phyloP scores from a whole-genome alignment of 306 rosid species.

The Rosa rugosa region DNA sequence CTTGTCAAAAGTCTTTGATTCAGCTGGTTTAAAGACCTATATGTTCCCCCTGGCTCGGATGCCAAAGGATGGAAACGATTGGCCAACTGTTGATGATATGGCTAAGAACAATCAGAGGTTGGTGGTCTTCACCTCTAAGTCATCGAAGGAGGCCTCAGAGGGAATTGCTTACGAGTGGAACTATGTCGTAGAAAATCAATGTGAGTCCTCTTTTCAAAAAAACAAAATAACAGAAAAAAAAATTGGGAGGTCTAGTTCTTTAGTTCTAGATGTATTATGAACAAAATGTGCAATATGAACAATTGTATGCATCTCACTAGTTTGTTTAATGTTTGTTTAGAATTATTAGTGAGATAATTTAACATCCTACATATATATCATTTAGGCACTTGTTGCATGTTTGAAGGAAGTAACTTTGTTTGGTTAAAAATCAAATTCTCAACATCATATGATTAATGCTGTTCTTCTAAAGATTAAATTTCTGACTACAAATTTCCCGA shows the following conservation, averaged over 20 bases:
- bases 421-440: neutral
- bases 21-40: constrained; percentile 60
- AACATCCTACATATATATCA: neutral
- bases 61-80: constrained; percentile 71
- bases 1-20: constrained; percentile 62
- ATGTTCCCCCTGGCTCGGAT: constrained; percentile 63
- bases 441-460: neutral
- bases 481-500: neutral
- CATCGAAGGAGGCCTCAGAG: constrained; percentile 72
- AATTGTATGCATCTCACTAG: neutral
- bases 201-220: constrained; percentile 39
- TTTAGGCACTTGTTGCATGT: neutral
- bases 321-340: neutral
- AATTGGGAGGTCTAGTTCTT: neutral
- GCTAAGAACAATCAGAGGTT: constrained; percentile 70
- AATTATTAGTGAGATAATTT: neutral
- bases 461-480: neutral
- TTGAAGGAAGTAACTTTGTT: neutral
- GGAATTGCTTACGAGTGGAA: constrained; percentile 84
- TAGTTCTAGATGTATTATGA: neutral
- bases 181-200: constrained; percentile 83
- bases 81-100: constrained; percentile 94
- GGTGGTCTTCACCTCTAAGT: constrained; percentile 74
- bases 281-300: neutral
- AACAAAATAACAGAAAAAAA: too few relatives aligned